Base-by-base conservation (phyloP, 305 asterid species). In the Fraxinus latifolia region DNA sequence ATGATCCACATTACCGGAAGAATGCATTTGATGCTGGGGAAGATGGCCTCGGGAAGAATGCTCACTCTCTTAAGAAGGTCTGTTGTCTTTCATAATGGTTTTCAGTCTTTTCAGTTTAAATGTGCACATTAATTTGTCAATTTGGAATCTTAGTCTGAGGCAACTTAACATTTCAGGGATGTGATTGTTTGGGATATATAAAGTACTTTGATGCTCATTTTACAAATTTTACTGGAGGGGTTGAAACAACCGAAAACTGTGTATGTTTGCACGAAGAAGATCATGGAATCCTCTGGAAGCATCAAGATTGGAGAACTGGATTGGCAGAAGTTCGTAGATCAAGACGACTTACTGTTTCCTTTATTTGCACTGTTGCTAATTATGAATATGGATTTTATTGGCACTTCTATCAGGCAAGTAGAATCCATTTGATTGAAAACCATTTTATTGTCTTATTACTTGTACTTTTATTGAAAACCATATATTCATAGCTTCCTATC, bases 11-110 rank as follows among this genome's bases (percentile, higher is more conserved):
- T 83, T 94, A 96, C 88, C 86, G 99, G 77, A 96, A 96, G 83
- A 94, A 93, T 82, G 98, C 99, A 67, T 96, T 96, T 89, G 99
- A 96, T 91, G 99, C 98, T 8, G 99, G 99, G 81, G 99, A 96
- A 89, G 99, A 94, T 90, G 99, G 99, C 31, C 90, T 96, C 17
- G 98, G 99, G 73, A 94, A 88, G 90, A 94, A 94, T 87, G 97
- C 98, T 58, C 98, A 96, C 84, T 96, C 98, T 79, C 97, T 96
- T 21, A 96, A 96, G 89, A 96, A 93, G 98, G 99, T 94, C 55
- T 53, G 73, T 79, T 27, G 12, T 79, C 70, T 83, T 65, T 32
- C 33, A 12, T 25, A 8, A 32, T 68, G 53, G 47, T 58, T 27
- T 65, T 36, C 84, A 6, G 29, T 62, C 55, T 11, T 50, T 79